Base-by-base conservation (phyloP, 2,329 filamentous ascomycete species). In the Epichloe glyceriae region DNA sequence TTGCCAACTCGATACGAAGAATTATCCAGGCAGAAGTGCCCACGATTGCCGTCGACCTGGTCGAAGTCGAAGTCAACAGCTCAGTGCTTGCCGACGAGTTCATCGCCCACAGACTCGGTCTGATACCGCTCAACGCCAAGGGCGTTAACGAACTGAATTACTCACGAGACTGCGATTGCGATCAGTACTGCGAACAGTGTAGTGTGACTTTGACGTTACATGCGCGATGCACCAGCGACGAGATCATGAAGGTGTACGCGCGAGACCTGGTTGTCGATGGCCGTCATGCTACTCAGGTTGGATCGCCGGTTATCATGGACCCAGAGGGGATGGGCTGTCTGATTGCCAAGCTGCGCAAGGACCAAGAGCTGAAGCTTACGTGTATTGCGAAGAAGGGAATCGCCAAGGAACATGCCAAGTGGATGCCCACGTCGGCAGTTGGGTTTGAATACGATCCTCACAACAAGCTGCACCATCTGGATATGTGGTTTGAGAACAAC, bases 381-480 rank as follows among this genome's bases (percentile, higher is more conserved):
- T 97, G 91, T 64, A 86, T 96, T 57, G 93, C 91, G 47, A 96
- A 95, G 76, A 97, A 97, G 76, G 93, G 93, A 1, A 97, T 97
- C 57, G 90, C 91, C 38, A 98, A 98, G 74, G 93, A 98, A 67
- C 93, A 98, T 69, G 88, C 93, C 10, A 98, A 98, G 69, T 98
- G 93, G 93, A 86, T 88, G 61, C 90, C 93, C 2, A 91, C 87
- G 37, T 79, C 89, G 40, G 93, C 93, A 3, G 83, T 98, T 40
- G 90, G 88, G 22, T 98, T 98, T 65, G 93, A 98, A 69, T 98
- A 98, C 68, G 93, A 98, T 66, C 93, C 93, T 54, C 86, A 94
- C 68, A 98, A 98, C 72, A 96, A 95, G 71, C 73, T 98, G 57
- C 80, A 84, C 57, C 93, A 98, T 69, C 76, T 93, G 51, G 88